Evolutionary conservation across 2,329 filamentous ascomycete species (phyloP), one percentile per base, ranked within the genome.

Genomic region (Ophiostoma ulmi): DNA sequence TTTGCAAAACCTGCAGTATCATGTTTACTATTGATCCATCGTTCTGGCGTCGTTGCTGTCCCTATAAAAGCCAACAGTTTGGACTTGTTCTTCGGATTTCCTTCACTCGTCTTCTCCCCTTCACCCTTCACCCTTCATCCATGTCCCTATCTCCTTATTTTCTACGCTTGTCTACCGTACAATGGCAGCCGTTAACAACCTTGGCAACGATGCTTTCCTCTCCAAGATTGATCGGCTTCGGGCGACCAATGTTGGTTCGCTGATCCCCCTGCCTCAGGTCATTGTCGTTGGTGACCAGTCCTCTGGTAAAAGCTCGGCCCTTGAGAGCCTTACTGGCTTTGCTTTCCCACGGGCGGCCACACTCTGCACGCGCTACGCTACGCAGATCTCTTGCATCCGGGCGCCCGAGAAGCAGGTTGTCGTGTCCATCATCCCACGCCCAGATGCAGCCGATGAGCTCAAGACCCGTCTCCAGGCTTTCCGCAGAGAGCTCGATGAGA

Each of bases 241-340:
- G 4, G 75, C 74, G 17, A 72, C 76, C 8, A 76, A 75, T 38
- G 72, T 78, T 22, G 74, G 75, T 8, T 67, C 73, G 1, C 55
- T 75, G 0, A 72, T 78, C 1, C 74, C 77, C 17, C 71, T 78
- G 0, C 14, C 20, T 8, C 20, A 92, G 81, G 91, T 92, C 74
- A 88, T 87, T 72, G 90, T 92, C 44, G 89, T 92, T 67, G 90
- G 90, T 74, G 91, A 90, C 76, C 90, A 91, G 77, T 91, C 89
- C 8, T 90, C 88, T 75, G 90, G 90, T 78, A 92, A 92, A 83
- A 90, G 88, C 81, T 91, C 89, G 5, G 88, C 92, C 70, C 79
- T 92, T 73, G 90, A 92, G 77, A 91, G 74, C 58, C 68, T 78
- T 17, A 77, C 74, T 3, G 76, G 76, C 3, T 75, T 78, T 48